Evolutionary conservation across 148 eudicot genomes (phyloP).

Genomic region (Camellia japonica): DNA sequence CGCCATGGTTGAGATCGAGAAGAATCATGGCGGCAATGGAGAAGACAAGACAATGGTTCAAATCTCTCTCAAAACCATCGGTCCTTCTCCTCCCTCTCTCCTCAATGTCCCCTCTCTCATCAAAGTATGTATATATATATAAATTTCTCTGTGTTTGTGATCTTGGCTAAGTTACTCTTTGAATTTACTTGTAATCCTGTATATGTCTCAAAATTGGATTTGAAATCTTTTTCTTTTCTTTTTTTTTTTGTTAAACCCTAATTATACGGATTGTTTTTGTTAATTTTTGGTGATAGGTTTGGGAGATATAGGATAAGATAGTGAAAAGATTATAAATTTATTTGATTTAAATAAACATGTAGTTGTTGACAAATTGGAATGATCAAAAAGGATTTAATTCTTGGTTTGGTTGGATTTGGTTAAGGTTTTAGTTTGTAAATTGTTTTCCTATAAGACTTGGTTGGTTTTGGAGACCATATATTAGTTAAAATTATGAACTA

Average conservation of each 20-base stretch:
- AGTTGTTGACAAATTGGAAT: too few relatives aligned
- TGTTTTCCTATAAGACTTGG: not conserved
- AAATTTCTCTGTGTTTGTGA: not conserved
- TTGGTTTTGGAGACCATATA: not conserved
- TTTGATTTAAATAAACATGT: too few relatives aligned
- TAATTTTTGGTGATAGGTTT: too few relatives aligned
- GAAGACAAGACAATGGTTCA: slow-evolving; percentile 35
- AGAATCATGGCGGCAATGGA: slow-evolving; percentile 14
- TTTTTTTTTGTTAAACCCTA: not conserved
- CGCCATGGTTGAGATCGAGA: slow-evolving; percentile 46
- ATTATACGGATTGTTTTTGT: not conserved
- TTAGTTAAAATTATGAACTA: not conserved
- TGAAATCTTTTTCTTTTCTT: not conserved
- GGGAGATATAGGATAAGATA: too few relatives aligned
- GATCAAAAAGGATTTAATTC: too few relatives aligned
- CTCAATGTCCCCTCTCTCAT: slow-evolving; percentile 54
- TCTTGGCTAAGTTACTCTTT: not conserved
- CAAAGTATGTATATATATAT: slow-evolving; percentile 38
- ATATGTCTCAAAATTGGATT: not conserved
- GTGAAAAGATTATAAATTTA: too few relatives aligned
- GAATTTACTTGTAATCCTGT: not conserved
- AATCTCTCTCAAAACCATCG: slow-evolving; percentile 64
- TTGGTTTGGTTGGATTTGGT: too few relatives aligned
- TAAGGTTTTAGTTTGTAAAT: not conserved
- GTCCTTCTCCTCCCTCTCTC: slow-evolving; percentile 77